Percentiles rank a stretch among this genome's conserved stretches.
Conservation (phyloP, 2,329 filamentous ascomycete species). For the Alternaria gaisen region DNA sequence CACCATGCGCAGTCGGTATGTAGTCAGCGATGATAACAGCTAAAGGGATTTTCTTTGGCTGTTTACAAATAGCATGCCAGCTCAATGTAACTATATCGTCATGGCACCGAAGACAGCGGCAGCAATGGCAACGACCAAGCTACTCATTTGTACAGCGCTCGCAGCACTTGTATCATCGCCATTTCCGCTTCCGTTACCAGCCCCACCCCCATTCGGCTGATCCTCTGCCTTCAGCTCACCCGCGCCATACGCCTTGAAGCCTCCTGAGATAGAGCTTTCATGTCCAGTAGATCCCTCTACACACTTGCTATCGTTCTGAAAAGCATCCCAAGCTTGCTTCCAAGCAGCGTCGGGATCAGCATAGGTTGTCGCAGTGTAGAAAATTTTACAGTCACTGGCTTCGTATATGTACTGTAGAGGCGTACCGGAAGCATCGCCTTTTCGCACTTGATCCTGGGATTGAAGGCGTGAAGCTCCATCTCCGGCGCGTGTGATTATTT, state of each 20-base stretch:
- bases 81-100: slow-evolving; percentile 12
- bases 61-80: neutral
- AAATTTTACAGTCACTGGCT: slow-evolving; percentile 68
- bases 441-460: slow-evolving; percentile 37
- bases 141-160: slow-evolving; percentile 3
- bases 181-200: neutral
- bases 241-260: slow-evolving; percentile 36
- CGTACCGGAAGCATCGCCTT: slow-evolving; percentile 44
- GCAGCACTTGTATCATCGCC: slow-evolving; percentile 1
- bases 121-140: slow-evolving; percentile 4
- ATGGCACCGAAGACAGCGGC: slow-evolving; percentile 13
- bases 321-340: slow-evolving; percentile 50
- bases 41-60: neutral
- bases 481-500: slow-evolving; percentile 29
- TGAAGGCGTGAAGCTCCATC: slow-evolving; percentile 26
- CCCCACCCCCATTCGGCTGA: slow-evolving; percentile 17
- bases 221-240: slow-evolving; percentile 29
- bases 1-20: too few species aligned
- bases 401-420: slow-evolving; percentile 68
- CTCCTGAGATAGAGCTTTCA: slow-evolving; percentile 35
- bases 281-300: slow-evolving; percentile 36
- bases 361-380: slow-evolving; percentile 65
- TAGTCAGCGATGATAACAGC: neutral
- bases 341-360: slow-evolving; percentile 61
- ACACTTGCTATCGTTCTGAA: slow-evolving; percentile 30